Evolutionary conservation across 805 yeast species (phyloP), one percentile per base, ranked within the genome.

Genomic region (Sugiyamaella mastotermitis): DNA sequence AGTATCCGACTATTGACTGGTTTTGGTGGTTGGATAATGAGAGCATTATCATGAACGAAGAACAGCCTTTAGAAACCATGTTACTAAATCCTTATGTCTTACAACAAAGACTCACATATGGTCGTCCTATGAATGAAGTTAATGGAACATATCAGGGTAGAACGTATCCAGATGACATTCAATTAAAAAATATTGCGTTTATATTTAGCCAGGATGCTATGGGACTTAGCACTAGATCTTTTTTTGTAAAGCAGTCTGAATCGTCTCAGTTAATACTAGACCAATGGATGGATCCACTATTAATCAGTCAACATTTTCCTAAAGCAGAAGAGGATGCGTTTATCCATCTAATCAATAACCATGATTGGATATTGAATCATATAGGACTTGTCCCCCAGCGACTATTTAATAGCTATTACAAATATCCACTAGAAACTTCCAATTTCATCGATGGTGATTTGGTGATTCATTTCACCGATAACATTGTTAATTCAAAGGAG

Each of bases 21-120:
- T 43, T 60, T 23, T 58, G 61, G 60, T 60, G 62, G 63, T 47
- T 61, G 11, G 65, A 60, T 38, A 42, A 49, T 7, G 65, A 60
- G 26, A 53, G 53, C 11, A 41, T 60, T 18, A 51, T 60, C 36
- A 56, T 58, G 57, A 56, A 57, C 26, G 50, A 52, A 3, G 35
- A 43, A 11, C 27, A 52, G 14, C 57, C 54, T 19, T 41, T 60
- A 10, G 57, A 48, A 2, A 35, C 40, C 8, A 53, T 51, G 24
- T 30, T 60, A 4, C 41, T 60, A n/a, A 35, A 48, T 24, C 57
- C 61, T 6, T 31, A 43, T 11, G 57, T 49, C 3, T 35, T 60
- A 30, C 33, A 30, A n/a, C 33, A 50, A 8, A 41, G 54, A 6
- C 36, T 58, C 9, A 35, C 52, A 1, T 54, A 43, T 21, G 51